Evolutionary conservation across 768 basidiomycete genomes (phyloP).

Genomic region (Porpolomopsis calyptriformis): DNA sequence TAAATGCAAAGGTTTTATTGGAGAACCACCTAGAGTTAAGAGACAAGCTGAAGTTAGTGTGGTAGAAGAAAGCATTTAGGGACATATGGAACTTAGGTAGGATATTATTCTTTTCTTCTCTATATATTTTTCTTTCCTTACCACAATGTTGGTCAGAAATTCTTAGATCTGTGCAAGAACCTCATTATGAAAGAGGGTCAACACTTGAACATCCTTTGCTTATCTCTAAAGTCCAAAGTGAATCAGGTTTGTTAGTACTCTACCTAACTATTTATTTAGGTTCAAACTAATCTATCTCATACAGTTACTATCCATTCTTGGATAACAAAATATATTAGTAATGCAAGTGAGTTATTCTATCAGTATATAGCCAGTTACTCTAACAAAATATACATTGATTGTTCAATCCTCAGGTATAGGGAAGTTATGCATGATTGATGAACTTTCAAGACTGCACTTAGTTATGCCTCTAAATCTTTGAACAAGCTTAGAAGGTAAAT

Average conservation of each 20-base stretch:
- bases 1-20: too few relatives aligned
- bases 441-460: not conserved
- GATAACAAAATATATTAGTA: not conserved
- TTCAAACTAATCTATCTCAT: not conserved
- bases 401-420: not conserved
- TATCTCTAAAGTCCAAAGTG: constrained; percentile 1
- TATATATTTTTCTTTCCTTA: too few relatives aligned
- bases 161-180: too few relatives aligned
- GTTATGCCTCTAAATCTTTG: not conserved
- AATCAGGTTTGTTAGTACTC: not conserved
- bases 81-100: too few relatives aligned
- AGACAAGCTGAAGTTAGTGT: too few relatives aligned
- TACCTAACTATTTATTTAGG: not conserved
- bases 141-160: too few relatives aligned
- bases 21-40: too few relatives aligned
- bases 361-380: not conserved
- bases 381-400: not conserved
- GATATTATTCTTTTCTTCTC: too few relatives aligned
- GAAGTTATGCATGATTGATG: not conserved
- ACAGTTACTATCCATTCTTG: not conserved
- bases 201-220: too few relatives aligned
- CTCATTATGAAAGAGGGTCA: too few relatives aligned
- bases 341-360: not conserved
- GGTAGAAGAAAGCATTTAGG: too few relatives aligned
- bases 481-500: not conserved